A percentile compares a stretch with the other conserved stretches of the same genome.
Conservation (phyloP, 192 early-diverging fungal genomes). For the Cladochytrium replicatum region DNA sequence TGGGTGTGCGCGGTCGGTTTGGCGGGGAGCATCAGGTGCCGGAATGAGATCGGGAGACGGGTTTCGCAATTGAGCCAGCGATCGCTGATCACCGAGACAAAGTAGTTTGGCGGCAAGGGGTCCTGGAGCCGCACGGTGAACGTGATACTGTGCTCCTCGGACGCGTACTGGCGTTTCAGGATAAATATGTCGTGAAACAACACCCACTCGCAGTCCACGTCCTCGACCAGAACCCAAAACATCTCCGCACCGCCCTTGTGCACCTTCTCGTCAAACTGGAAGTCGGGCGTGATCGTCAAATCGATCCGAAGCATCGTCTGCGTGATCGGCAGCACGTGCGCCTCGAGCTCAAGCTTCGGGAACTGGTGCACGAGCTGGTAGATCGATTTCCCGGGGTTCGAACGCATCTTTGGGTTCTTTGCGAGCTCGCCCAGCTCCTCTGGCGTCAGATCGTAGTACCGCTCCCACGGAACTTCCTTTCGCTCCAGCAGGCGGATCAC, state of each 20-base stretch:
- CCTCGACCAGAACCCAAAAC: conserved; percentile 94
- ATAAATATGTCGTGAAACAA: conserved; percentile 88
- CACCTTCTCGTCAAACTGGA: conserved; percentile 84
- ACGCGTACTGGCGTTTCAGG: conserved; percentile 71
- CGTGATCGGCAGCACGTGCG: conserved; percentile 88
- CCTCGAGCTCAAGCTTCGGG: conserved; percentile 81
- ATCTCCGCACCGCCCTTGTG: conserved; percentile 68
- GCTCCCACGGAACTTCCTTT: conserved; percentile 89
- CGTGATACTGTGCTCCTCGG: conserved; percentile 73
- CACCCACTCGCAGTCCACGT: conserved; percentile 83
- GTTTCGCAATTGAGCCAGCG: conserved; percentile 93
- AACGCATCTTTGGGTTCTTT: conserved; percentile 68
- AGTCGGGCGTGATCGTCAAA: conserved; percentile 87
- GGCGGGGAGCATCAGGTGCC: conserved; percentile 82
- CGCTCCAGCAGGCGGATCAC: conserved; percentile 81
- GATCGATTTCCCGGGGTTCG: conserved; percentile 82
- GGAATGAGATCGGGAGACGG: conserved; percentile 84
- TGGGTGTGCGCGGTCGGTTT: conserved; percentile 92
- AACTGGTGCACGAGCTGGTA: conserved; percentile 88
- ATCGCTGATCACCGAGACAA: conserved; percentile 85
- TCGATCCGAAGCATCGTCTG: conserved; percentile 84
- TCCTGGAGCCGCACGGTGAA: conserved; percentile 90
- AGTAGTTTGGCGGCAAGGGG: conserved; percentile 93
- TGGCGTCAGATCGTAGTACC: conserved; percentile 86
- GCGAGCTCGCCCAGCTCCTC: conserved; percentile 89